Evolutionary conservation across 495 filamentous ascomycete genomes (phyloP).

Genomic region (Penicillium dipodomyicola): DNA sequence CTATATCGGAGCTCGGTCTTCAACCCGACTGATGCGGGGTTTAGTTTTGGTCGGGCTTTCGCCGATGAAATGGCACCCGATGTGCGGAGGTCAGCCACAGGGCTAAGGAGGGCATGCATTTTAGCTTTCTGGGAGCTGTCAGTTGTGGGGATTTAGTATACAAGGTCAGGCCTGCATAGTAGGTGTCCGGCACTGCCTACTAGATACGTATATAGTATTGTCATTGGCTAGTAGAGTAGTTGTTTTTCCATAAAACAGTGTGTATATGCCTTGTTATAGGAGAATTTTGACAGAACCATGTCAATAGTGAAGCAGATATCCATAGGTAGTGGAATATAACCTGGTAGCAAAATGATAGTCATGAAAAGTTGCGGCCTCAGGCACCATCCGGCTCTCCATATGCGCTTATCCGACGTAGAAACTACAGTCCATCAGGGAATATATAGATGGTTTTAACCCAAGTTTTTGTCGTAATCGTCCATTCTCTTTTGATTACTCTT

Average conservation of each 20-base stretch:
- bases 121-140: not conserved
- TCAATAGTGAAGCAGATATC: not conserved
- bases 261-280: not conserved
- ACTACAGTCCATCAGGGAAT: not conserved
- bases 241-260: not conserved
- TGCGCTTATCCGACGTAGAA: not conserved
- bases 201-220: not conserved
- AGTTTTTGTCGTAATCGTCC: not conserved
- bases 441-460: not conserved
- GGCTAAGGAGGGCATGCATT: not conserved
- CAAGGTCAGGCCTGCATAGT: not conserved
- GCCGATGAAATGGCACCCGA: conserved; percentile 15
- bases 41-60: conserved; percentile 16
- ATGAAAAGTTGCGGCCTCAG: not conserved
- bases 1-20: conserved; percentile 25
- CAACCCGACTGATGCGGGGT: conserved; percentile 25
- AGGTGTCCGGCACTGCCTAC: not conserved
- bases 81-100: conserved; percentile 1
- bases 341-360: not conserved
- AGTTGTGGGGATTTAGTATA: not conserved
- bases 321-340: not conserved
- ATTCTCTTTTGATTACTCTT: not conserved
- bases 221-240: not conserved
- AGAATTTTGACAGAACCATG: not conserved
- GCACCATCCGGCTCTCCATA: not conserved